Conservation (phyloP, 2,329 filamentous ascomycete genomes). For the Penicillium sp. region DNA sequence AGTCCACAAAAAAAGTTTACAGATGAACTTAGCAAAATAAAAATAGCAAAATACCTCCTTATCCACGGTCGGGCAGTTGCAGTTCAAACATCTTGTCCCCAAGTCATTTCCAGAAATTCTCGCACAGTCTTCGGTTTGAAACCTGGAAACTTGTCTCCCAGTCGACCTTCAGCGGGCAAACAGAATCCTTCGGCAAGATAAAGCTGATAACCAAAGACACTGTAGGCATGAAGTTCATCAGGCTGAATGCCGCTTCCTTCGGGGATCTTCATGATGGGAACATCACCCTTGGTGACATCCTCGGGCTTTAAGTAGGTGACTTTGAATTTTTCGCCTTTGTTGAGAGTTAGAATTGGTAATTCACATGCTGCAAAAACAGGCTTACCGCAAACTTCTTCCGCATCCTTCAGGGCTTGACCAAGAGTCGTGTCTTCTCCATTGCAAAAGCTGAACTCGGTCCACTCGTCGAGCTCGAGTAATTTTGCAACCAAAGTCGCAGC, state of each 20-base stretch:
- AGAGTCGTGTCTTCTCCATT: constrained; percentile 16
- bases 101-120: constrained; percentile 9
- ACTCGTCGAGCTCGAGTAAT: constrained; percentile 15
- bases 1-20: neutral
- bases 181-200: constrained; percentile 8
- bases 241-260: constrained; percentile 9
- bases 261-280: constrained; percentile 6
- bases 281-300: constrained; percentile 9
- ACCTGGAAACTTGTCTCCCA: constrained; percentile 10
- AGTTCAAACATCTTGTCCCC: constrained; percentile 2
- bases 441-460: constrained; percentile 18
- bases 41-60: neutral
- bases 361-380: neutral
- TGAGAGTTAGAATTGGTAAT: neutral
- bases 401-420: constrained; percentile 4
- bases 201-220: constrained; percentile 11
- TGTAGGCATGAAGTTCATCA: constrained; percentile 8
- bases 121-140: constrained; percentile 14
- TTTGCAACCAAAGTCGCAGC: constrained; percentile 15
- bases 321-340: constrained; percentile 11
- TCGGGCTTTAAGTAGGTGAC: constrained; percentile 10
- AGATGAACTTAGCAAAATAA: neutral
- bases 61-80: neutral
- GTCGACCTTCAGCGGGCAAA: constrained; percentile 8
- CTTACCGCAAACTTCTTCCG: constrained; percentile 12